Percentiles rank a stretch among this genome's conserved stretches.
These are phyloP conservation scores for Mortierella alpina DNA, from an alignment of 192 early-diverging fungal species.

Conservation along the genomic window DNA sequence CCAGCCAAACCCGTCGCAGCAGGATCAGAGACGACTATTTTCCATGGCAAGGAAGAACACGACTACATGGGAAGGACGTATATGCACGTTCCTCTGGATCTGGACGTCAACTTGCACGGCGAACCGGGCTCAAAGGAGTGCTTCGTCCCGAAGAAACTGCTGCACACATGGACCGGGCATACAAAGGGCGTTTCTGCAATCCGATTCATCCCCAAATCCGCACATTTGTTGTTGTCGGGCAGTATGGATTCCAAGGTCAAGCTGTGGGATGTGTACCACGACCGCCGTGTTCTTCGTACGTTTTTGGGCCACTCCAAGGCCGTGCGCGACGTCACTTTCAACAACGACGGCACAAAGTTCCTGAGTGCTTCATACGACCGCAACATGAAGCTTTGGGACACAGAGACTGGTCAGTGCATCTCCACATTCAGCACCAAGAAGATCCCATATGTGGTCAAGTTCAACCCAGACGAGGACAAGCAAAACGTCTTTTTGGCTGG, in stretches of 20 bases:
- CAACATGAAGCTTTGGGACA: conserved; percentile 97
- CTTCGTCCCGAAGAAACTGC: conserved; percentile 85
- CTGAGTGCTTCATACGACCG: conserved; percentile 92
- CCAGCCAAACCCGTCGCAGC: conserved; percentile 30
- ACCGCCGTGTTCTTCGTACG: conserved; percentile 86
- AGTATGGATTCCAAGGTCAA: conserved; percentile 97
- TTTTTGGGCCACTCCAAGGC: conserved; percentile 93
- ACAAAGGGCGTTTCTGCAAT: conserved; percentile 92
- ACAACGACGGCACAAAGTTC: conserved; percentile 86
- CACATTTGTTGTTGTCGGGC: conserved; percentile 89
- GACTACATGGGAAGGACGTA: conserved; percentile 97
- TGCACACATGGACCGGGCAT: conserved; percentile 96
- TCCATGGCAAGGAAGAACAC: conserved; percentile 87
- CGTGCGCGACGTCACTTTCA: conserved; percentile 92
- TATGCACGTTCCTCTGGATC: conserved; percentile 94
- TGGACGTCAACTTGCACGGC: conserved; percentile 78
- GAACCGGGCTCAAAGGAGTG: conserved; percentile 82
- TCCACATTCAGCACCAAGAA: conserved; percentile 79
- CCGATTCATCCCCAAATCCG: conserved; percentile 89
- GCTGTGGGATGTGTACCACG: conserved; percentile 96
- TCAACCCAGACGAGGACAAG: conserved; percentile 90
- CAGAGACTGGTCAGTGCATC: conserved; percentile 93
- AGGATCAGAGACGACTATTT: conserved; percentile 81
- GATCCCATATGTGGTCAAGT: conserved; percentile 89
- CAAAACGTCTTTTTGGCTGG: conserved; percentile 92